Conservation (phyloP, 2,329 filamentous ascomycete species). For the Monosporascus cannonballus region DNA sequence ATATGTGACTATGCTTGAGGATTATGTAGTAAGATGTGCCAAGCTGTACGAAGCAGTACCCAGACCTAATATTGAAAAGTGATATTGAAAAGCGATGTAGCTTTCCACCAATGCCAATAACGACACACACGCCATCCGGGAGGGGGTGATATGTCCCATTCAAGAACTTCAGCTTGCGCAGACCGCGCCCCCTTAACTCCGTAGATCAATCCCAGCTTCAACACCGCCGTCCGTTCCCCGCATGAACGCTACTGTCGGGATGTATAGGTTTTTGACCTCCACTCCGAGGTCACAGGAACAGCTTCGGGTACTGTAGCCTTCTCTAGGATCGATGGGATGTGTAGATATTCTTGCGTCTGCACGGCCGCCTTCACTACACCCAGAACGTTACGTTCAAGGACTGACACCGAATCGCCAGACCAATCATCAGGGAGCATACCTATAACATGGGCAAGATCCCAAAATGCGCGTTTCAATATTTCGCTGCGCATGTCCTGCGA, state of each 20-base stretch:
- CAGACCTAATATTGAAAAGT: too few relatives aligned
- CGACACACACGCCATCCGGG: too few relatives aligned
- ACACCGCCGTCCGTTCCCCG: too few relatives aligned
- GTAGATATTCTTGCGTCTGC: conserved; percentile 18
- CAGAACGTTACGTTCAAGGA: conserved; percentile 24
- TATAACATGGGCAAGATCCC: conserved; percentile 23
- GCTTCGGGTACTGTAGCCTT: conserved; percentile 15
- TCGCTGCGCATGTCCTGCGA: conserved; percentile 10
- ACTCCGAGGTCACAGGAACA: conserved; percentile 1
- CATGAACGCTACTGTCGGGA: background rate
- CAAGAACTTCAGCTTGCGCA: too few relatives aligned
- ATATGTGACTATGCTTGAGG: too few relatives aligned
- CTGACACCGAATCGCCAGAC: conserved; percentile 11
- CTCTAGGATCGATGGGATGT: conserved; percentile 22
- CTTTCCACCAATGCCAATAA: too few relatives aligned
- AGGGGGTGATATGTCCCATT: too few relatives aligned
- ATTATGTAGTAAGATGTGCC: too few relatives aligned
- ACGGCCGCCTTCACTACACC: conserved; percentile 19
- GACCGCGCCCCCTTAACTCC: too few relatives aligned
- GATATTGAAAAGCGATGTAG: too few relatives aligned
- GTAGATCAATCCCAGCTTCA: too few relatives aligned
- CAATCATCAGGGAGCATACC: conserved; percentile 3
- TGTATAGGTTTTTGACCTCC: background rate
- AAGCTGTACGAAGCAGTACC: too few relatives aligned
- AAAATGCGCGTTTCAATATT: conserved; percentile 21